phyloP scores from a whole-genome alignment of 768 basidiomycete species.

The Podaxis carcinomalis region DNA sequence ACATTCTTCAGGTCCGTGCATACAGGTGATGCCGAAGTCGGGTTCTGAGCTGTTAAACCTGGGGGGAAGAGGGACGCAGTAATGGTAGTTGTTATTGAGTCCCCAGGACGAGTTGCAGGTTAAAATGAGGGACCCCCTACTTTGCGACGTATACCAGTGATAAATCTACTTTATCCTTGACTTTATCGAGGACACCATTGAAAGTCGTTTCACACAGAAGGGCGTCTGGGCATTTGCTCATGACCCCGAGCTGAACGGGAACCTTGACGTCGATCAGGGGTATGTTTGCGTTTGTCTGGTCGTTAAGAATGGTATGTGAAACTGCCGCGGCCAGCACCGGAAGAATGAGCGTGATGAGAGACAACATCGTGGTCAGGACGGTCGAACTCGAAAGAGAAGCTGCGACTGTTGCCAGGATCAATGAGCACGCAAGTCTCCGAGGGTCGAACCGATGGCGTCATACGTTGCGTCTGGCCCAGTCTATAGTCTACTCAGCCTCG shows the following conservation, averaged over 20 bases:
- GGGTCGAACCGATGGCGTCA: slow-evolving; percentile 19
- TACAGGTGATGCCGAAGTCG: slow-evolving; percentile 76
- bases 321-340: slow-evolving; percentile 8
- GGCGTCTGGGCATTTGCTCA: slow-evolving; percentile 75
- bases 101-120: background rate
- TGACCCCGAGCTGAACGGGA: slow-evolving; percentile 46
- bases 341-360: slow-evolving; percentile 1
- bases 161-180: slow-evolving; percentile 61
- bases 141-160: slow-evolving; percentile 69
- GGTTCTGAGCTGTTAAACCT: slow-evolving; percentile 63
- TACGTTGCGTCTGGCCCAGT: too few species aligned
- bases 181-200: slow-evolving; percentile 62
- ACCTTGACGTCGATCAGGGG: slow-evolving; percentile 31
- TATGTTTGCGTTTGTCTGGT: slow-evolving; percentile 10
- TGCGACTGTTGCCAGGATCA: background rate
- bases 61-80: background rate
- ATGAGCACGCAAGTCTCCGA: slow-evolving; percentile 1
- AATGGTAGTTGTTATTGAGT: background rate
- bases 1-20: slow-evolving; percentile 80
- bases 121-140: slow-evolving; percentile 38
- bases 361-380: background rate
- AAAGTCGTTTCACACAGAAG: slow-evolving; percentile 76
- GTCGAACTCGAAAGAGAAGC: slow-evolving; percentile 4
- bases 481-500: too few species aligned
- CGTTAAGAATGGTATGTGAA: slow-evolving; percentile 6